Evolutionary conservation across 768 basidiomycete genomes (phyloP), one percentile per base, ranked within the genome.

Genomic region (Pleurotus ostreatus): DNA sequence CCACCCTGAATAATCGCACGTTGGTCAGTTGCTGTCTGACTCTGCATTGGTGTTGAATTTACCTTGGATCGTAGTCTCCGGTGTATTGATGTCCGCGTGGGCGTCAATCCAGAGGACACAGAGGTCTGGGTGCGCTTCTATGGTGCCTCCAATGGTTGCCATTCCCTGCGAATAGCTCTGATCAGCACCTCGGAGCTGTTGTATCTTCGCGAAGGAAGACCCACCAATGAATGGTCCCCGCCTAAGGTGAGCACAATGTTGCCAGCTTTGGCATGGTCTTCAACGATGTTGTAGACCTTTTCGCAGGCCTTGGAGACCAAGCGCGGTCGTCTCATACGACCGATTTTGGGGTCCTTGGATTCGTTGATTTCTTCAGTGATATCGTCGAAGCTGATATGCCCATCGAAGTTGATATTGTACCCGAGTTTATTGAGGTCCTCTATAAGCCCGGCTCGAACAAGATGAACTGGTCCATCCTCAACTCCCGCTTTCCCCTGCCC

Each of bases 41-140:
- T 16, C 34, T 67, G 67, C 44, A 5, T 12, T 18, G 46, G 20
- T 8, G 44, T 39, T 11, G 13, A 44, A 44, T 70, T 25, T 60
- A 73, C 79, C 79, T 49, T 79, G 77, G 30, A 66, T 80, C 25
- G 88, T 86, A n/a, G 84, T 81, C 22, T 78, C 74, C 11, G 77
- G 72, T 3, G 89, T 92, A 69, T 92, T 91, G 75, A 92, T 86
- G 65, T 92, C 89, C 41, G 86, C 81, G 60, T 89, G 89, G 1
- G 89, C 89, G 60, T 92, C 89, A 58, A 92, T 71, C 89, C 89
- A 92, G 57, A 92, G 73, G 34, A 92, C 78, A 63, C 84, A 83
- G 20, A 82, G 79, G 7, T 84, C 74, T 3, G 81, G 79, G 59
- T 83, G 76, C 30, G 71, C 66, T 80, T 74, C 72, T 38, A 88